Evolutionary conservation across 257 asterid genomes (phyloP).

Genomic region (Lycium ferocissimum): DNA sequence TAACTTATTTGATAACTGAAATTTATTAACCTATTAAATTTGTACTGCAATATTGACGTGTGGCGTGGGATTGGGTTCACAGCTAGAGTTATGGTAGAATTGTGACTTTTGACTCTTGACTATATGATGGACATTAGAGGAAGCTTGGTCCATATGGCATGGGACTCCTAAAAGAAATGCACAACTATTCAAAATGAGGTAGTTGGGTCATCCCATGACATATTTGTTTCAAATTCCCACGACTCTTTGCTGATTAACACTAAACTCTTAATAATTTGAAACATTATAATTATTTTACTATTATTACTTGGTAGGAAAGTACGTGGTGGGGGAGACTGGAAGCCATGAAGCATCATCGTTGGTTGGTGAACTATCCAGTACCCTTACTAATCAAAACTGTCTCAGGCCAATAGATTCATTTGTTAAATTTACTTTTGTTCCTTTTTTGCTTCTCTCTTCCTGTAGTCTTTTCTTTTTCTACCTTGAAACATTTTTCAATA

Average conservation of each 20-base stretch:
- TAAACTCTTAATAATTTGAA: no score
- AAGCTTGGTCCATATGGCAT: not conserved
- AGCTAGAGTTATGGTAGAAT: not conserved
- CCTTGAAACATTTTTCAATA: not conserved
- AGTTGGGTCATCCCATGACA: not conserved
- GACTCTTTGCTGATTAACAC: not conserved
- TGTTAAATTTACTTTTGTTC: not conserved
- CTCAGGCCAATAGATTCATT: not conserved
- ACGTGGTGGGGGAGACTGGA: not conserved
- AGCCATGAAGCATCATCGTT: not conserved
- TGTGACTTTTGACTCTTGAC: not conserved
- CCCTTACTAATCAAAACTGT: not conserved
- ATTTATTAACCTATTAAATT: not conserved
- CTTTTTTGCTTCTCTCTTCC: not conserved
- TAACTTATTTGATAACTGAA: no score
- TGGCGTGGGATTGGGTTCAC: not conserved
- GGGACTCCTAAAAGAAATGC: not conserved
- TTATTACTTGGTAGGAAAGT: no score
- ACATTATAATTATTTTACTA: no score
- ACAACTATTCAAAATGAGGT: conserved; percentile 1
- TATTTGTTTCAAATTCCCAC: not conserved
- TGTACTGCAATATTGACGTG: not conserved
- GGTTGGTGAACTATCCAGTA: not conserved
- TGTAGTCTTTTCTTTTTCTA: not conserved
- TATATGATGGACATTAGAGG: no score